Percentiles rank a stretch among this genome's conserved stretches.
phyloP scores from a whole-genome alignment of 768 basidiomycete species.

The Agaricus blazei region DNA sequence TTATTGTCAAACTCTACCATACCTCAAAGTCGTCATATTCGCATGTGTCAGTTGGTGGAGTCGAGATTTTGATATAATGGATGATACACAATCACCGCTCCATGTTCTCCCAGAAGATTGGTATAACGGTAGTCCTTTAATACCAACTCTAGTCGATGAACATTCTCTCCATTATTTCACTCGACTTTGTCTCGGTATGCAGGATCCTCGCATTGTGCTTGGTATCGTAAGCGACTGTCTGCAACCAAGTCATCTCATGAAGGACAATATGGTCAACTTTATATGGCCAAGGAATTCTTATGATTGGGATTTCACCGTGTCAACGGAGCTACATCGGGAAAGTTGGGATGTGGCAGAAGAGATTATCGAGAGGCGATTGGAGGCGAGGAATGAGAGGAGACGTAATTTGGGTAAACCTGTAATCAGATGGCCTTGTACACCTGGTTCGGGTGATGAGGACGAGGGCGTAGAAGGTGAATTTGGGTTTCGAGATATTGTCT shows the following conservation, averaged over 20 bases:
- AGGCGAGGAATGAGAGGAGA: neutral
- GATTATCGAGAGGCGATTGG: slow-evolving; percentile 5
- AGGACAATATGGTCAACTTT: slow-evolving; percentile 2
- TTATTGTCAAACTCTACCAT: neutral
- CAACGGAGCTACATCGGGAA: neutral
- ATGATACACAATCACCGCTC: neutral
- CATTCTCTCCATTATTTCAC: slow-evolving; percentile 3
- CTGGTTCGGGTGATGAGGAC: neutral
- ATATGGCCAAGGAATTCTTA: slow-evolving; percentile 2
- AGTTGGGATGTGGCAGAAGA: slow-evolving; percentile 7
- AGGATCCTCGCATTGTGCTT: slow-evolving; percentile 2
- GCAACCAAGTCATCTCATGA: slow-evolving; percentile 1
- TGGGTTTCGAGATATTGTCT: neutral
- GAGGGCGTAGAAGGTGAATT: neutral
- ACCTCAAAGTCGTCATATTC: slow-evolving; percentile 4
- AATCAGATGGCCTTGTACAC: neutral
- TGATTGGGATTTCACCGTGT: slow-evolving; percentile 8
- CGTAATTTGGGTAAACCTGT: neutral
- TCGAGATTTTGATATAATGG: slow-evolving; percentile 2
- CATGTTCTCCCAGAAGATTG: neutral
- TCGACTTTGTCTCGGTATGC: slow-evolving; percentile 3
- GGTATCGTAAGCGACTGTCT: neutral
- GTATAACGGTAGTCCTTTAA: neutral
- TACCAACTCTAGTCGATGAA: neutral
- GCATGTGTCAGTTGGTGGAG: neutral